phyloP scores from a whole-genome alignment of 2,329 filamentous ascomycete species.

The Colletotrichum theobromicola region DNA sequence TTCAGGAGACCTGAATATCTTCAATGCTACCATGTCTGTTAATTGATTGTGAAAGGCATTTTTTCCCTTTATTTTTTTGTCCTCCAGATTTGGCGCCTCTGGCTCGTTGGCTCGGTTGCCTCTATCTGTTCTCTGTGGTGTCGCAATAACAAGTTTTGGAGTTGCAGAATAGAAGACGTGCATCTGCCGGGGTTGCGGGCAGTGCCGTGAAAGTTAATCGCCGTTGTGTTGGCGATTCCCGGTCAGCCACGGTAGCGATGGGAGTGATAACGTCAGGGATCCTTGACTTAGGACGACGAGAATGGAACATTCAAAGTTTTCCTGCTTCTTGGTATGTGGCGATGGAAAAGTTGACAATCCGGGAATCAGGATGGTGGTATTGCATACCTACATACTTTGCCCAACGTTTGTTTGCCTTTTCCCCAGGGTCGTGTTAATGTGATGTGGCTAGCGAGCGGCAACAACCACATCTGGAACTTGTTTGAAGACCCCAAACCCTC shows the following conservation, averaged over 20 bases:
- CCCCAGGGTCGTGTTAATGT: background rate
- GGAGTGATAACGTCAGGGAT: background rate
- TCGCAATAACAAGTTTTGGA: background rate
- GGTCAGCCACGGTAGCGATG: background rate
- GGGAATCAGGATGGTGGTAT: background rate
- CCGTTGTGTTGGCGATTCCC: background rate
- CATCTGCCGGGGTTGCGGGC: background rate
- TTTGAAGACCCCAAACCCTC: background rate
- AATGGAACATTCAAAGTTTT: constrained; percentile 1
- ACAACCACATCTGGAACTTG: background rate
- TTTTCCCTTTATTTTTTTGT: background rate
- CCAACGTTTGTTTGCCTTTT: background rate
- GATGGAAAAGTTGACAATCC: background rate
- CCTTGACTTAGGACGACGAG: background rate
- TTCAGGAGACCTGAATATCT: background rate
- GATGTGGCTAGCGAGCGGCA: background rate
- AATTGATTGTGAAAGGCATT: background rate
- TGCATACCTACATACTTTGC: background rate
- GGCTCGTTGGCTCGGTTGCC: background rate
- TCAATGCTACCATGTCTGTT: background rate
- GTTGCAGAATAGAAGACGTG: background rate
- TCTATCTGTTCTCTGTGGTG: background rate
- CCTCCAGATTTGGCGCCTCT: too few species aligned
- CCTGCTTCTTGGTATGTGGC: background rate
- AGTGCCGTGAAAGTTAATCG: constrained; percentile 8